These are phyloP conservation scores for Hanseniaspora opuntiae DNA, from an alignment of 805 yeast genomes.

Conservation along the genomic window DNA sequence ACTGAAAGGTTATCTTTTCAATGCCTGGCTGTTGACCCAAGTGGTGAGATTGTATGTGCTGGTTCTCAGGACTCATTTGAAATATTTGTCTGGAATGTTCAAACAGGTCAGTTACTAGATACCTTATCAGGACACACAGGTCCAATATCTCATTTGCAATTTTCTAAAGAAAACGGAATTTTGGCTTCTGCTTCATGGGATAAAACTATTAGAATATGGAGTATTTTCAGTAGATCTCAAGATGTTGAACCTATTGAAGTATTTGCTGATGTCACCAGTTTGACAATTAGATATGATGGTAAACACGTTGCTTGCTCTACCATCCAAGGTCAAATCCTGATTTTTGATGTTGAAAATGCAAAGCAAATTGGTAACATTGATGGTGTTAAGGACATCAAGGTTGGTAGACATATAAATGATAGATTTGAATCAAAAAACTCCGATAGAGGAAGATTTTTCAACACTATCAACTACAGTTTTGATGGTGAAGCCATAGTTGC, in stretches of 20 bases:
- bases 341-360: constrained; percentile 73
- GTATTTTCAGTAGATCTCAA: constrained; percentile 72
- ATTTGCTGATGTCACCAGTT: constrained; percentile 66
- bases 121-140: constrained; percentile 88
- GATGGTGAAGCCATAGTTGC: constrained; percentile 83
- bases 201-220: constrained; percentile 86
- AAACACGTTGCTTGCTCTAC: constrained; percentile 79
- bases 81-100: constrained; percentile 93
- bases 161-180: constrained; percentile 62
- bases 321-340: constrained; percentile 70
- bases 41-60: constrained; percentile 93
- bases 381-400: constrained; percentile 70
- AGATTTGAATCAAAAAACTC: constrained; percentile 70
- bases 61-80: constrained; percentile 83
- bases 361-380: constrained; percentile 74
- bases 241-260: constrained; percentile 83
- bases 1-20: constrained; percentile 77
- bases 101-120: constrained; percentile 83
- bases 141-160: constrained; percentile 76
- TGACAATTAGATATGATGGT: constrained; percentile 86
- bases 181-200: constrained; percentile 95
- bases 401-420: constrained; percentile 74
- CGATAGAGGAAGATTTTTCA: constrained; percentile 70
- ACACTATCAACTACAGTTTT: constrained; percentile 68
- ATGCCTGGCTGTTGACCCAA: constrained; percentile 85